Evolutionary conservation across 2,329 filamentous ascomycete genomes (phyloP).

Genomic region (Ceratocystis destructans): DNA sequence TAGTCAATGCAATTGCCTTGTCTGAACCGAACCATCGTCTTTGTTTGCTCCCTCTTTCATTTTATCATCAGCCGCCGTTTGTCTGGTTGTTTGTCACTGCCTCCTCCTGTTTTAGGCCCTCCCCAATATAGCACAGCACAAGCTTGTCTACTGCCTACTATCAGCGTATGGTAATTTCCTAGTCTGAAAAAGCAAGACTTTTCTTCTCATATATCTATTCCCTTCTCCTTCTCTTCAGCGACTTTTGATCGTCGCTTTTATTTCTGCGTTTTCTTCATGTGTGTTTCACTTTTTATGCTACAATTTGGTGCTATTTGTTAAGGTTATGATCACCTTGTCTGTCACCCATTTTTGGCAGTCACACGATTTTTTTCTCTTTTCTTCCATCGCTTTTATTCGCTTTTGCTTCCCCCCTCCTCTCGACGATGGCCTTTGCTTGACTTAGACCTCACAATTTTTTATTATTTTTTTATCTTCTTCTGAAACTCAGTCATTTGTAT

Average conservation of each 20-base stretch:
- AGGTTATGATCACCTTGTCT: conserved; percentile 1
- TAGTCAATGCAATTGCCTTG: not conserved
- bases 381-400: not conserved
- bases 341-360: not conserved
- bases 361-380: not conserved
- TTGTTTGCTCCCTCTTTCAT: not conserved
- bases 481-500: not conserved
- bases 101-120: not conserved
- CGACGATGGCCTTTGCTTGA: not conserved
- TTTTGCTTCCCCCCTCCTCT: not conserved
- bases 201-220: not conserved
- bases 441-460: not conserved
- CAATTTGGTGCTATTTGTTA: not conserved
- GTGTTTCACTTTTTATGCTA: not conserved
- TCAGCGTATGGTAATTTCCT: not conserved
- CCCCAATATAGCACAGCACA: not conserved
- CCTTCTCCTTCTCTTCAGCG: not conserved
- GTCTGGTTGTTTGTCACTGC: not conserved
- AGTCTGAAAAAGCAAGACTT: not conserved
- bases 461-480: not conserved
- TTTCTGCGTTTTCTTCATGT: not conserved
- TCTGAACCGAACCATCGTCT: not conserved
- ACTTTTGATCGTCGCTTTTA: not conserved
- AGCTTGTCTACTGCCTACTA: not conserved
- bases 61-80: not conserved